phyloP scores from a whole-genome alignment of 139 green algal genomes.

The Yamagishiella unicocca region DNA sequence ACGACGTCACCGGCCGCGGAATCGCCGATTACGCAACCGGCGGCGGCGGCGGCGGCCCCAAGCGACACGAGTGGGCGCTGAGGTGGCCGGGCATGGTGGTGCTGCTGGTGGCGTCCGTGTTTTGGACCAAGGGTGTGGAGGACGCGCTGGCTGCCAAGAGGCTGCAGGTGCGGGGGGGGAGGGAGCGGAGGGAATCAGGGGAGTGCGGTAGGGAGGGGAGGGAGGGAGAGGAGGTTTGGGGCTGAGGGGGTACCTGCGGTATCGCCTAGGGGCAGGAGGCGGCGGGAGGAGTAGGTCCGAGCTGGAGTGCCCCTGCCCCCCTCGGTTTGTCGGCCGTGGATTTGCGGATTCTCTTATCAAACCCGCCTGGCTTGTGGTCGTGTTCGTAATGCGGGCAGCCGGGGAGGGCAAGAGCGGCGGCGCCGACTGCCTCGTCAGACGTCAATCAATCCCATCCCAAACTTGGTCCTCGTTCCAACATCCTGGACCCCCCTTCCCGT shows the following conservation, averaged over 20 bases:
- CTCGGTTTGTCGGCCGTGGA: no score
- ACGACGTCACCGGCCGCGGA: slow-evolving; percentile 53
- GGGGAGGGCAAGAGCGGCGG: no score
- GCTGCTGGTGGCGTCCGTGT: slow-evolving; percentile 69
- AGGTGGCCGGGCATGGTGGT: slow-evolving; percentile 86
- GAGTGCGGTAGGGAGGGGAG: background rate
- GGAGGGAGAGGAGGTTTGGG: background rate
- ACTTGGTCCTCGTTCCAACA: no score
- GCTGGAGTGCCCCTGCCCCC: no score
- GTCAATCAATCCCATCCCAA: no score
- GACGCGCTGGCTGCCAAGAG: slow-evolving; percentile 54
- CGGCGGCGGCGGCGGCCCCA: background rate
- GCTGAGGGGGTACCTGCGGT: background rate
- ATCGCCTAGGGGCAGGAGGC: no score
- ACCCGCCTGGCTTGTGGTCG: no score
- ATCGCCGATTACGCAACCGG: slow-evolving; percentile 60
- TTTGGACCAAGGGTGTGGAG: slow-evolving; percentile 74
- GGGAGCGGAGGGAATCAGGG: background rate
- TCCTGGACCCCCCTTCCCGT: no score
- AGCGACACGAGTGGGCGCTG: slow-evolving; percentile 73
- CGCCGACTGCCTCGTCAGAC: no score
- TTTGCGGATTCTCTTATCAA: no score
- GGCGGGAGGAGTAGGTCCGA: no score
- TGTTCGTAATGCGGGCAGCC: no score
- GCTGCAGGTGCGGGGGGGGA: background rate